A percentile compares a stretch with the other conserved stretches of the same genome.
These are phyloP conservation scores for Pulveroboletus sp. DNA, from an alignment of 768 basidiomycete species.

Conservation along the genomic window DNA sequence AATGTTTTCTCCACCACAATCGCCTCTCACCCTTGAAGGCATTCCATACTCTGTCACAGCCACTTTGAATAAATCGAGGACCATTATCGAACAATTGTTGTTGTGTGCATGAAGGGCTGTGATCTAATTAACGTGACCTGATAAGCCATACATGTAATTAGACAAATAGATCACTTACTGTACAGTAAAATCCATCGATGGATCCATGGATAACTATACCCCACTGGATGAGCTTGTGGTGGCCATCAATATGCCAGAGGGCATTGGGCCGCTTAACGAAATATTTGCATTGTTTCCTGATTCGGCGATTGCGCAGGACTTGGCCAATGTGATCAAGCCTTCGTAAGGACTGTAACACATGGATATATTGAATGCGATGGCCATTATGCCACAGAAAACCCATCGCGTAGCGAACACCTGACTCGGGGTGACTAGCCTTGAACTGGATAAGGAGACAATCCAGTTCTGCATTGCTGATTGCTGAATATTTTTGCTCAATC, in stretches of 20 bases:
- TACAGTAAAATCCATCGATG: neutral
- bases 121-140: neutral
- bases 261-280: neutral
- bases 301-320: no score
- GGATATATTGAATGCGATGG: no score
- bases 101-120: neutral
- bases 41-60: constrained; percentile 10
- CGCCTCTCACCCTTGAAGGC: constrained; percentile 29
- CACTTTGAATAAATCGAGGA: neutral
- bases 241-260: neutral
- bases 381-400: no score
- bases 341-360: no score
- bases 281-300: neutral
- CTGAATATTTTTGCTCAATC: no score
- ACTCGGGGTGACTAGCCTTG: no score
- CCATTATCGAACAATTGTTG: neutral
- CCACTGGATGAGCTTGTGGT: neutral
- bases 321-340: no score
- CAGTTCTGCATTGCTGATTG: no score
- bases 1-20: constrained; percentile 30
- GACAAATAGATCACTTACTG: neutral
- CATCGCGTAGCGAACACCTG: no score
- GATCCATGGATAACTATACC: neutral
- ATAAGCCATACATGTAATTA: no score
- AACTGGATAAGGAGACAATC: no score